Percentiles rank a stretch among this genome's conserved stretches.
Conservation (phyloP, 768 basidiomycete genomes). For the Pilatotrama ljubarskyi region DNA sequence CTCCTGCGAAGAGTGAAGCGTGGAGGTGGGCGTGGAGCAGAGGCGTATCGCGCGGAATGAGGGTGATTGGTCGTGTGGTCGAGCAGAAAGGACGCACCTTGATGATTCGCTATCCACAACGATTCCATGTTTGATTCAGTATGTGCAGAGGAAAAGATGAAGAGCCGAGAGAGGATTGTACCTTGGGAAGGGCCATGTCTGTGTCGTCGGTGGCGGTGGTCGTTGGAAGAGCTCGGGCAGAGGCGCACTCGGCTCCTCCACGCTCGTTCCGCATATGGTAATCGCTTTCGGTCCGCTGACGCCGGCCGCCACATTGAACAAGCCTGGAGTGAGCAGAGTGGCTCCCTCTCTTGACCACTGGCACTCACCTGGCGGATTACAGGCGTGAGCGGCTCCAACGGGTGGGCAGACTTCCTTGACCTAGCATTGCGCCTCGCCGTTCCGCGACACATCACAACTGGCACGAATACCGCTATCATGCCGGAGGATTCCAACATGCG, state of each 20-base stretch:
- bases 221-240: constrained; percentile 3
- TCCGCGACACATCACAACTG: no score
- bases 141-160: not conserved
- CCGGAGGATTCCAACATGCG: constrained; percentile 4
- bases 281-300: not conserved
- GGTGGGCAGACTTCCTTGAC: no score
- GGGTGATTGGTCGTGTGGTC: constrained; percentile 18
- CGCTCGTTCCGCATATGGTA: not conserved
- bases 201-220: constrained; percentile 3
- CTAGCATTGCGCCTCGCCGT: no score
- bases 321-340: no score
- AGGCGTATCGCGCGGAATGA: constrained; percentile 24
- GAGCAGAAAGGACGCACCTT: constrained; percentile 38
- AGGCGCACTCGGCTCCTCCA: not conserved
- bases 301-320: no score
- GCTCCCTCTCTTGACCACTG: no score
- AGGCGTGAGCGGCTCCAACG: no score
- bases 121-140: not conserved
- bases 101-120: constrained; percentile 46
- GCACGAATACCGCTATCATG: no score
- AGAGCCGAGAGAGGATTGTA: constrained; percentile 22
- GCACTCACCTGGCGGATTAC: no score
- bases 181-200: constrained; percentile 57
- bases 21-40: not conserved
- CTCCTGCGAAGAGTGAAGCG: constrained; percentile 56